phyloP scores from a whole-genome alignment of 2,329 filamentous ascomycete species.

The Fusarium sambucinum region DNA sequence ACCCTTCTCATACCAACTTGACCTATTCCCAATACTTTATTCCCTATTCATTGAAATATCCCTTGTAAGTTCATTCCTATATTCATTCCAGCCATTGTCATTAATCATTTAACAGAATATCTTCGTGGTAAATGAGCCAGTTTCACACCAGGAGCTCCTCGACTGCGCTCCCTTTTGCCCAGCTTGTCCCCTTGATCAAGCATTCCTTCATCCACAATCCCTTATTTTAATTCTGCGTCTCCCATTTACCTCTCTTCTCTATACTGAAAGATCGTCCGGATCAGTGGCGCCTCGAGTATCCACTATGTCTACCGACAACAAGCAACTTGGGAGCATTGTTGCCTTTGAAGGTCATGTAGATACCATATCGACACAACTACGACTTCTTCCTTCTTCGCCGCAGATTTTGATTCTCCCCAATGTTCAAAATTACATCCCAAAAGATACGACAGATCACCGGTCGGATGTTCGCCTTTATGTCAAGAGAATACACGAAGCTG shows the following conservation, averaged over 20 bases:
- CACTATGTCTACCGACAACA: conserved; percentile 46
- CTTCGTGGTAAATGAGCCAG: conserved; percentile 25
- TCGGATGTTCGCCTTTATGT: conserved; percentile 57
- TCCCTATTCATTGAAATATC: conserved; percentile 2
- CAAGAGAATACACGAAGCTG: conserved; percentile 64
- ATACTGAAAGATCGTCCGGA: conserved; percentile 23
- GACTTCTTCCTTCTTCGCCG: conserved; percentile 68
- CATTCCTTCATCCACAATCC: conserved; percentile 28
- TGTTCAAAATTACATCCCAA: conserved; percentile 61
- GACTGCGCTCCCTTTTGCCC: conserved; percentile 29
- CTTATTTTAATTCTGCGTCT: conserved; percentile 23
- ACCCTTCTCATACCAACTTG: conserved; percentile 8
- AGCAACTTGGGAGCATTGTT: conserved; percentile 63
- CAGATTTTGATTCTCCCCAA: conserved; percentile 69
- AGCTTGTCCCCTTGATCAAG: conserved; percentile 13
- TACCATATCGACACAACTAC: conserved; percentile 68
- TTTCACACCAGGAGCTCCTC: conserved; percentile 24
- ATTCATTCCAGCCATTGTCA: conserved; percentile 18
- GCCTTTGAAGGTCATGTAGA: conserved; percentile 70
- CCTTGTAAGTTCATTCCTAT: conserved; percentile 30
- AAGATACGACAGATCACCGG: conserved; percentile 45
- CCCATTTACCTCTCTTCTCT: conserved; percentile 9
- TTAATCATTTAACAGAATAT: conserved; percentile 25
- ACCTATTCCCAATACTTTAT: conserved; percentile 9
- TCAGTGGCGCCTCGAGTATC: conserved; percentile 29